These are phyloP conservation scores for Ganoderma resinaceum DNA, from an alignment of 1,284 basidiomycete species.

Conservation along the genomic window DNA sequence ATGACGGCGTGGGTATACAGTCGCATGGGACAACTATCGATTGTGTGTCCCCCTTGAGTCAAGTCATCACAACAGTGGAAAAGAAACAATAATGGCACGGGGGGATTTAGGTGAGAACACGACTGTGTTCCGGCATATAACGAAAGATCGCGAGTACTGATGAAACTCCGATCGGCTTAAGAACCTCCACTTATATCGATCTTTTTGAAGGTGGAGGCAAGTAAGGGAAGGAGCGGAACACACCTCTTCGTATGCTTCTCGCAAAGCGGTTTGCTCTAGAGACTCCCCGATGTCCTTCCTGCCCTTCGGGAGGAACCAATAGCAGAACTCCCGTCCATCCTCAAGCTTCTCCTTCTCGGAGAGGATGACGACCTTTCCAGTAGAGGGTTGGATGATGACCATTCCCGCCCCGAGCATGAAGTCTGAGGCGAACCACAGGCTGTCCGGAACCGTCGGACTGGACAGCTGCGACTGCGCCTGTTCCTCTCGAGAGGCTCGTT, in stretches of 20 bases:
- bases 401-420: slow-evolving; percentile 66
- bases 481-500: neutral
- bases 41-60: too few relatives aligned
- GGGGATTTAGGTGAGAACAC: too few relatives aligned
- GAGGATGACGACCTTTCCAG: slow-evolving; percentile 50
- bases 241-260: slow-evolving; percentile 74
- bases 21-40: too few relatives aligned
- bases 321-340: neutral
- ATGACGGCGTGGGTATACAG: neutral
- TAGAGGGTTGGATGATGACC: slow-evolving; percentile 61
- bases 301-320: slow-evolving; percentile 67
- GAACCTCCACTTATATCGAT: too few relatives aligned
- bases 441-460: slow-evolving; percentile 44
- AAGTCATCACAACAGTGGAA: too few relatives aligned
- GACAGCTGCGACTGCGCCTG: slow-evolving; percentile 29
- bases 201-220: neutral
- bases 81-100: too few relatives aligned
- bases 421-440: slow-evolving; percentile 53
- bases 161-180: neutral
- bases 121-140: too few relatives aligned
- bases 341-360: slow-evolving; percentile 36
- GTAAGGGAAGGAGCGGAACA: neutral
- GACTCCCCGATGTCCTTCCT: slow-evolving; percentile 70
- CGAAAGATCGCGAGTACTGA: neutral
- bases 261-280: slow-evolving; percentile 59